These are phyloP conservation scores for Pulchroboletus neoregius DNA, from an alignment of 1,284 basidiomycete genomes.

Conservation along the genomic window DNA sequence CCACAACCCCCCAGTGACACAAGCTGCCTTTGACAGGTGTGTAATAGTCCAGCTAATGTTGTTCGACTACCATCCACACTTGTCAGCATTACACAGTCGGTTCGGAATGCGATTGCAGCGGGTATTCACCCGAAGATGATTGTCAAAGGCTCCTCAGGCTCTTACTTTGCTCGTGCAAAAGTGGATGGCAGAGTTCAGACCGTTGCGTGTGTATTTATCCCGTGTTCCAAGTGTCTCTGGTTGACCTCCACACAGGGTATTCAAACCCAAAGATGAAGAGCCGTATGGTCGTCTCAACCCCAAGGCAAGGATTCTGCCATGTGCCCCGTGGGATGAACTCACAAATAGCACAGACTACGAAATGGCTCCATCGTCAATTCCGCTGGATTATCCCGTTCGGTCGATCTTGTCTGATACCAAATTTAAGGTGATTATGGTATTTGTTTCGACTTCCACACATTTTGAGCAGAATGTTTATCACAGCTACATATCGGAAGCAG, in stretches of 20 bases:
- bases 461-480: constrained; percentile 2
- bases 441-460: not conserved
- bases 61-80: constrained; percentile 6
- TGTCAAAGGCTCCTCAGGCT: constrained; percentile 79
- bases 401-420: constrained; percentile 79
- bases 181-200: constrained; percentile 68
- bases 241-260: constrained; percentile 51
- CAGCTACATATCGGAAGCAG: constrained; percentile 73
- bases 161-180: constrained; percentile 81
- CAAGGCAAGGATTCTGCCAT: constrained; percentile 46
- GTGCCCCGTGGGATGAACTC: not conserved
- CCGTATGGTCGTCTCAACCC: constrained; percentile 82
- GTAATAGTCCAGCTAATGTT: constrained; percentile 24
- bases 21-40: constrained; percentile 65
- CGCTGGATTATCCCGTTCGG: constrained; percentile 85
- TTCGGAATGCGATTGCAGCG: constrained; percentile 65
- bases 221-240: not conserved
- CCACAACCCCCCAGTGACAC: constrained; percentile 70
- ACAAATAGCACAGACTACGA: constrained; percentile 59
- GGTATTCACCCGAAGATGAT: constrained; percentile 89
- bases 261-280: constrained; percentile 90
- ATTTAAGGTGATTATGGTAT: constrained; percentile 55
- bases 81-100: constrained; percentile 57
- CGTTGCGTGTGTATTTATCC: constrained; percentile 57
- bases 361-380: constrained; percentile 85